phyloP scores from a whole-genome alignment of 2,329 filamentous ascomycete species.

The Rutstroemia sp. region DNA sequence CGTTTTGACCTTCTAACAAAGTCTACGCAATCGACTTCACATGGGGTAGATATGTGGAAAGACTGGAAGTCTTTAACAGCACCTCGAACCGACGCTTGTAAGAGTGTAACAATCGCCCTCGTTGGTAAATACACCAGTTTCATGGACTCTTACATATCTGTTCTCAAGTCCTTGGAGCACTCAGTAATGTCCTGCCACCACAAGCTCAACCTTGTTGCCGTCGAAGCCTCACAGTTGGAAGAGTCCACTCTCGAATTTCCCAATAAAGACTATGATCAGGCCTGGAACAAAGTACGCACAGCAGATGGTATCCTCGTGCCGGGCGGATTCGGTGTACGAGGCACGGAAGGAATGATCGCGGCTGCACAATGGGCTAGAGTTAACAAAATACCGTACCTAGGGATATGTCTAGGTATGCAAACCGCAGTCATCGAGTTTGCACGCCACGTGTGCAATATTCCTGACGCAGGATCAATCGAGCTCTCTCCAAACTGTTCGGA shows the following conservation, averaged over 20 bases:
- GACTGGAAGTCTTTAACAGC: conserved; percentile 48
- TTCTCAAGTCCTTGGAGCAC: conserved; percentile 84
- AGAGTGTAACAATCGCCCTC: conserved; percentile 65
- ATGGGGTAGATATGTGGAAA: conserved; percentile 64
- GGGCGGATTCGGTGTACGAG: conserved; percentile 62
- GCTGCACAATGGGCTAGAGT: conserved; percentile 82
- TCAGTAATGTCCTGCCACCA: conserved; percentile 77
- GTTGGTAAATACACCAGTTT: conserved; percentile 88
- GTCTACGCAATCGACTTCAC: conserved; percentile 45
- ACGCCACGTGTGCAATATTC: conserved; percentile 62
- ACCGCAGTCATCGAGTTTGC: conserved; percentile 86
- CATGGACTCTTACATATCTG: conserved; percentile 77
- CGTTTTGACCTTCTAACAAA: conserved; percentile 52
- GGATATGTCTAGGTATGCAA: conserved; percentile 70
- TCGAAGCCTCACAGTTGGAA: conserved; percentile 82
- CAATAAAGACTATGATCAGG: conserved; percentile 72
- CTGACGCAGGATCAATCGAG: conserved; percentile 30
- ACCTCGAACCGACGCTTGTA: neutral
- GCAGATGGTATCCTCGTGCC: conserved; percentile 54
- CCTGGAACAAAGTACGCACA: conserved; percentile 72
- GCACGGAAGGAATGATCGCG: conserved; percentile 83
- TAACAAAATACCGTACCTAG: conserved; percentile 73
- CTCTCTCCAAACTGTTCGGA: conserved; percentile 25
- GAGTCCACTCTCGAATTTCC: conserved; percentile 50
- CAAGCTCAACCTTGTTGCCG: conserved; percentile 74